phyloP scores from a whole-genome alignment of 495 filamentous ascomycete genomes.

The Hypoxylon rickii region DNA sequence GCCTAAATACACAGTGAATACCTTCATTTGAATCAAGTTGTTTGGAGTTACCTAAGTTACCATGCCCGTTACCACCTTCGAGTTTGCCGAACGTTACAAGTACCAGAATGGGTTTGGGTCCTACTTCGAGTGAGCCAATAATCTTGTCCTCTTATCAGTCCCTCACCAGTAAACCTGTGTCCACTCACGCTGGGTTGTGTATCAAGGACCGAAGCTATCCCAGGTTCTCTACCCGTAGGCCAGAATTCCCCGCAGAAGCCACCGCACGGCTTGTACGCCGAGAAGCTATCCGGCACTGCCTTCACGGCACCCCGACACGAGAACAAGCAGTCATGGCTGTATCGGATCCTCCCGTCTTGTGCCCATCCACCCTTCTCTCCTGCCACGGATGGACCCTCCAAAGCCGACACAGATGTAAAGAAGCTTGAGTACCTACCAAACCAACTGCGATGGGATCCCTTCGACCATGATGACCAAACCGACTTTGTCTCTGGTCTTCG shows the following conservation, averaged over 20 bases:
- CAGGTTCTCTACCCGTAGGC: conserved; percentile 58
- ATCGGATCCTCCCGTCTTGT: conserved; percentile 83
- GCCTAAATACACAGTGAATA: too few species aligned
- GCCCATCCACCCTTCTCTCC: conserved; percentile 76
- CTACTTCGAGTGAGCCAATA: conserved; percentile 59
- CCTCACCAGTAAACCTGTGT: not conserved
- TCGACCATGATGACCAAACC: conserved; percentile 68
- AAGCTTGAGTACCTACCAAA: conserved; percentile 77
- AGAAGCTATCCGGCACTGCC: conserved; percentile 92
- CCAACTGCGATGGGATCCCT: conserved; percentile 90
- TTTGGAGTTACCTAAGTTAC: not conserved
- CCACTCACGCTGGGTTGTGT: not conserved
- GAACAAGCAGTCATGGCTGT: conserved; percentile 94
- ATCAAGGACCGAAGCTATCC: conserved; percentile 51
- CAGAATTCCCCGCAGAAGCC: conserved; percentile 90
- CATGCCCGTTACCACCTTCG: conserved; percentile 65
- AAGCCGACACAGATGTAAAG: conserved; percentile 22
- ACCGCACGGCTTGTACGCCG: conserved; percentile 81
- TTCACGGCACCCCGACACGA: conserved; percentile 90
- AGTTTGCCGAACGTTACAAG: conserved; percentile 61
- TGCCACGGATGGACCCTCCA: conserved; percentile 34
- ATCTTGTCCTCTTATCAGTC: not conserved
- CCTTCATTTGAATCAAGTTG: not conserved
- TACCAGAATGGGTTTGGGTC: conserved; percentile 72
- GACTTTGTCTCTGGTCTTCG: conserved; percentile 82